A percentile compares a stretch with the other conserved stretches of the same genome.
phyloP scores from a whole-genome alignment of 139 green algal species.

The Chlorella vulgaris region DNA sequence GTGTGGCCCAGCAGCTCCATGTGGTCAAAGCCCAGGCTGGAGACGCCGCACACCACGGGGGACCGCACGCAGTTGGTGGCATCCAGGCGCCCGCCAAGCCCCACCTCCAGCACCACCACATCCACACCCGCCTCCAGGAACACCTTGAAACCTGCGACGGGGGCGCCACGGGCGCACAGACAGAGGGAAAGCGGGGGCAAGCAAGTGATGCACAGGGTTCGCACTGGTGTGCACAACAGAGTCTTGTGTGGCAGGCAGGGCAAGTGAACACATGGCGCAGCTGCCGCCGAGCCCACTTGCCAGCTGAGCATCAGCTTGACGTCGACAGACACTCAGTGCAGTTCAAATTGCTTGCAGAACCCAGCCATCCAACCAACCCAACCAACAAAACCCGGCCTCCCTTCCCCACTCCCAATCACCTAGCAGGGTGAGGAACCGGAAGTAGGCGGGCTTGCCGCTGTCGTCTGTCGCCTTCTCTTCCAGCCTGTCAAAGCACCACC shows the following conservation, averaged over 20 bases:
- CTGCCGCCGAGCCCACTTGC: no score
- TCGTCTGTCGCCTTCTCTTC: conserved; percentile 46
- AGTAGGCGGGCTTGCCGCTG: conserved; percentile 89
- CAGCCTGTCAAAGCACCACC: conserved; percentile 57
- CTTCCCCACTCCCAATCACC: conserved; percentile 46
- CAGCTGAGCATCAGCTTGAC: no score
- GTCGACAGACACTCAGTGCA: no score
- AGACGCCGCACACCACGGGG: conserved; percentile 78
- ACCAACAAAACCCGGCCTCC: background rate
- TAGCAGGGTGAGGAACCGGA: conserved; percentile 95
- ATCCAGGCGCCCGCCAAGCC: conserved; percentile 94
- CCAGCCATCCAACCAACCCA: background rate
- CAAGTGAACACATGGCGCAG: no score
- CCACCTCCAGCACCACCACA: conserved; percentile 93
- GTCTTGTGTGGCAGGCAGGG: no score
- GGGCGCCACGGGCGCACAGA: background rate
- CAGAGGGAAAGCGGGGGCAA: background rate
- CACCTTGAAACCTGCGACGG: conserved; percentile 54
- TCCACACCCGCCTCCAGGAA: conserved; percentile 79
- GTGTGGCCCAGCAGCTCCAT: conserved; percentile 95
- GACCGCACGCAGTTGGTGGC: conserved; percentile 87
- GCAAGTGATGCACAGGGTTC: no score
- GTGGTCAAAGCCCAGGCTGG: conserved; percentile 94
- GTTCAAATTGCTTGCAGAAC: no score
- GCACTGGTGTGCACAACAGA: no score